phyloP scores from a whole-genome alignment of 805 yeast species.

The Vanderwaltozyma verrucispora region DNA sequence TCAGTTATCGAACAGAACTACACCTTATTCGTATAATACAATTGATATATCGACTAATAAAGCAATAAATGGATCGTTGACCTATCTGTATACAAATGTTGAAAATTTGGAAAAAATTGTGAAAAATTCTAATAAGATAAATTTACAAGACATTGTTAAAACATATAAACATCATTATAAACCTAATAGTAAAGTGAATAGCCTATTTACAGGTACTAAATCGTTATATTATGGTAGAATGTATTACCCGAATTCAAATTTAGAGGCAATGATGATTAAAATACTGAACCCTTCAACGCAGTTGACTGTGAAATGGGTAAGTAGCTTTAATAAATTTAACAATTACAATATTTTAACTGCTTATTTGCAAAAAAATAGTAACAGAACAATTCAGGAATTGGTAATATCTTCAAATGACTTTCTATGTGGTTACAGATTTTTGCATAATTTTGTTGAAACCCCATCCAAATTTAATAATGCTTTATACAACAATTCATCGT shows the following conservation, averaged over 20 bases:
- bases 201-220: slow-evolving; percentile 19
- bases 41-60: slow-evolving; percentile 50
- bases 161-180: slow-evolving; percentile 57
- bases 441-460: slow-evolving; percentile 48
- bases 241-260: slow-evolving; percentile 75
- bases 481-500: slow-evolving; percentile 49
- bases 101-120: slow-evolving; percentile 41
- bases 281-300: slow-evolving; percentile 52
- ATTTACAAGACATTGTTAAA: slow-evolving; percentile 56
- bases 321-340: slow-evolving; percentile 40
- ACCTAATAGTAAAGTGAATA: slow-evolving; percentile 14
- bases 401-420: slow-evolving; percentile 79
- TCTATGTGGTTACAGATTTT: slow-evolving; percentile 66
- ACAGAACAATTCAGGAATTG: slow-evolving; percentile 57
- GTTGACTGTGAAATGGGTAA: slow-evolving; percentile 62
- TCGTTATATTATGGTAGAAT: slow-evolving; percentile 71
- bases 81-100: slow-evolving; percentile 64
- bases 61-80: slow-evolving; percentile 66
- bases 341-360: slow-evolving; percentile 47
- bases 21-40: slow-evolving; percentile 61
- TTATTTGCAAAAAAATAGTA: slow-evolving; percentile 60
- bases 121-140: slow-evolving; percentile 38
- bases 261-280: slow-evolving; percentile 80
- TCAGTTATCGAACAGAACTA: slow-evolving; percentile 58
- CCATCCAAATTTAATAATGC: slow-evolving; percentile 32